A percentile compares a stretch with the other conserved stretches of the same genome.
Conservation (phyloP, 2,329 filamentous ascomycete genomes). For the Chaetothyriales sp. region DNA sequence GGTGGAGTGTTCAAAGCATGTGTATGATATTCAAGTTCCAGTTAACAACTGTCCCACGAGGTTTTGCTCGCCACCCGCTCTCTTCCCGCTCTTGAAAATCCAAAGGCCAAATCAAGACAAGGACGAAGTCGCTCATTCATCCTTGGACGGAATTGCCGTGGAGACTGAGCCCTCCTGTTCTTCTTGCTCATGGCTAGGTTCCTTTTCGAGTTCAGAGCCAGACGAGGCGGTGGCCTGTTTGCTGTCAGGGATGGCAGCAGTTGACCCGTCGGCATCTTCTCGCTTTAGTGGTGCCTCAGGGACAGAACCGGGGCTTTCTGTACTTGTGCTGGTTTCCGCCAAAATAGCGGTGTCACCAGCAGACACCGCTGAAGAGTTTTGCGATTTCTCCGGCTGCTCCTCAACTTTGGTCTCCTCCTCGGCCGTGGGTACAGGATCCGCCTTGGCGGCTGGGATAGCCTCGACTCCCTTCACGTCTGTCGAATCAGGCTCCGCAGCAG, state of each 20-base stretch:
- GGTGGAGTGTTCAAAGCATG: neutral
- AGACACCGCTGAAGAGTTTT: neutral
- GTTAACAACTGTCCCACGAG: neutral
- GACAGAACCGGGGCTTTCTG: conserved; percentile 1
- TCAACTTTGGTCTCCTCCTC: neutral
- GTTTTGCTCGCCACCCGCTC: neutral
- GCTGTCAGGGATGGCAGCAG: conserved; percentile 12
- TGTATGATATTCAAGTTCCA: neutral
- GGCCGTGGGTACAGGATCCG: too few relatives aligned
- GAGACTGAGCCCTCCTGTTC: neutral
- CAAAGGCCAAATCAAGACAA: neutral
- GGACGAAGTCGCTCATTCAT: neutral
- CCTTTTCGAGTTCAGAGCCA: neutral
- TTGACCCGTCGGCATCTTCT: conserved; percentile 8
- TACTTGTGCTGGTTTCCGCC: neutral
- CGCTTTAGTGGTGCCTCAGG: conserved; percentile 9
- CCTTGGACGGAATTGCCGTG: neutral
- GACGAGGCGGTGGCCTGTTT: conserved; percentile 10
- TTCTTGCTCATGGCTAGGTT: neutral
- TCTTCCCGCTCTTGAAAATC: neutral
- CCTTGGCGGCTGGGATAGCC: too few relatives aligned
- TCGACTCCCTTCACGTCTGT: neutral
- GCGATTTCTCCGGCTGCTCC: neutral
- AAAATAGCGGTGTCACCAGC: neutral
- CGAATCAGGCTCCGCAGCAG: neutral